A percentile compares a stretch with the other conserved stretches of the same genome.
phyloP scores from a whole-genome alignment of 2,329 filamentous ascomycete genomes.

The Tolypocladium pustulatum region DNA sequence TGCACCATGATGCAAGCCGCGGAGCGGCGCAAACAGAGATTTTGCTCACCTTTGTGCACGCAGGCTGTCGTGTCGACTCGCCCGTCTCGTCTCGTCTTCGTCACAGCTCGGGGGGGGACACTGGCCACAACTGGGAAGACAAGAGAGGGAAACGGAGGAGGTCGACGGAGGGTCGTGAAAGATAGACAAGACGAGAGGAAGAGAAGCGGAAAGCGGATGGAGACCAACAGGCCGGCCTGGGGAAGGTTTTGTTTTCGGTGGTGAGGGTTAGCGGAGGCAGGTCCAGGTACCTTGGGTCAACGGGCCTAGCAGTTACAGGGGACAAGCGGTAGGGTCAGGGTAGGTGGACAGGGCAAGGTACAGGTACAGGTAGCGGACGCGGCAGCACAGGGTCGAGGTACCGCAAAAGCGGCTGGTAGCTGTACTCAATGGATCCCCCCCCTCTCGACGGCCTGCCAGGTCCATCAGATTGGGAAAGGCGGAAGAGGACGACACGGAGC shows the following conservation, averaged over 20 bases:
- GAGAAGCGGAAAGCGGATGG: slow-evolving; percentile 6
- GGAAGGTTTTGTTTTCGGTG: slow-evolving; percentile 23
- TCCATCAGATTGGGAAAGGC: slow-evolving; percentile 5
- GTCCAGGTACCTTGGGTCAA: slow-evolving; percentile 7
- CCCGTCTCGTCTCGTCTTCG: slow-evolving; percentile 4
- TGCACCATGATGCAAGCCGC: not conserved
- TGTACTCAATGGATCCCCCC: not conserved
- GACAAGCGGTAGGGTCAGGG: slow-evolving; percentile 16
- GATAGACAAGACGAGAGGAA: slow-evolving; percentile 7
- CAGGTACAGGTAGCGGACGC: not conserved
- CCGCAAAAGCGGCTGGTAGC: not conserved
- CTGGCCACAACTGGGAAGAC: slow-evolving; percentile 14
- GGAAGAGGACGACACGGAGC: slow-evolving; percentile 1
- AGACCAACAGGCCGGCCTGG: slow-evolving; percentile 9
- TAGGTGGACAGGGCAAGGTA: not conserved
- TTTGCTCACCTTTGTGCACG: slow-evolving; percentile 6
- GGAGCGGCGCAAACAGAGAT: slow-evolving; percentile 8
- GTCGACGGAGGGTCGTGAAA: slow-evolving; percentile 23
- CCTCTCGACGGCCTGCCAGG: not conserved
- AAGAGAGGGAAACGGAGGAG: slow-evolving; percentile 18
- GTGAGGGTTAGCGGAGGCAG: slow-evolving; percentile 16
- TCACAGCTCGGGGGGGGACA: not conserved
- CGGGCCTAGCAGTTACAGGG: slow-evolving; percentile 17
- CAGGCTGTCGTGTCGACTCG: not conserved
- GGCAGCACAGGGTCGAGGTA: not conserved